phyloP scores from a whole-genome alignment of 1,139 yeast genomes.

The Kazachstania sp. region DNA sequence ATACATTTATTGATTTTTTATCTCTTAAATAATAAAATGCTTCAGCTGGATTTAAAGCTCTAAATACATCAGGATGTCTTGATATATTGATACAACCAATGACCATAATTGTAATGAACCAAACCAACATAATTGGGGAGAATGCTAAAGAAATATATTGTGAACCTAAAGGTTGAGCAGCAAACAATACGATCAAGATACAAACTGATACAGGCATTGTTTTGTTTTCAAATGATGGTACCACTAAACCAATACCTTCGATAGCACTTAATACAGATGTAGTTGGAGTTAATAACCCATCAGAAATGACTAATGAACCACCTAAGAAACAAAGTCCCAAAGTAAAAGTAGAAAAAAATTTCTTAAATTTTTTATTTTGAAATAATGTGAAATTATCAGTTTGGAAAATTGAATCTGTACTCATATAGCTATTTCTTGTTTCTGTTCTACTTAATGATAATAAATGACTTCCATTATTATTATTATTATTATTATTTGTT shows the following conservation, averaged over 20 bases:
- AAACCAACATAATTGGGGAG: not conserved
- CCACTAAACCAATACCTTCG: slow-evolving; percentile 2
- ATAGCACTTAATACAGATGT: slow-evolving; percentile 1
- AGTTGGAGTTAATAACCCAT: slow-evolving; percentile 3
- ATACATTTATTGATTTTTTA: not conserved
- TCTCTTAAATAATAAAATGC: not conserved
- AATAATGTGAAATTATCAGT: not conserved
- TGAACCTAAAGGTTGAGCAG: not conserved
- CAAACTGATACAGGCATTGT: slow-evolving; percentile 1
- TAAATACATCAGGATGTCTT: not conserved
- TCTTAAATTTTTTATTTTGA: not conserved
- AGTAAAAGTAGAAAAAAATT: not conserved
- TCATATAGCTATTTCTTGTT: not conserved
- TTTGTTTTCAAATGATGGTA: not conserved
- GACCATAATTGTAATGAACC: not conserved
- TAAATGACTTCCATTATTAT: not conserved
- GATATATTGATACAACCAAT: slow-evolving; percentile 1
- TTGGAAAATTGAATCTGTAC: not conserved
- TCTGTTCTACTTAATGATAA: not conserved
- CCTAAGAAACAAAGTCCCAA: slow-evolving; percentile 1
- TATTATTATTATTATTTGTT: too few relatives aligned
- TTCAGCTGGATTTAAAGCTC: slow-evolving; percentile 1
- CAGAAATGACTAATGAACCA: slow-evolving; percentile 1
- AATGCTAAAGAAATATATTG: slow-evolving; percentile 1
- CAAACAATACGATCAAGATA: not conserved